Evolutionary conservation across 2,329 filamentous ascomycete species (phyloP).

Genomic region (Clarireedia sp.): DNA sequence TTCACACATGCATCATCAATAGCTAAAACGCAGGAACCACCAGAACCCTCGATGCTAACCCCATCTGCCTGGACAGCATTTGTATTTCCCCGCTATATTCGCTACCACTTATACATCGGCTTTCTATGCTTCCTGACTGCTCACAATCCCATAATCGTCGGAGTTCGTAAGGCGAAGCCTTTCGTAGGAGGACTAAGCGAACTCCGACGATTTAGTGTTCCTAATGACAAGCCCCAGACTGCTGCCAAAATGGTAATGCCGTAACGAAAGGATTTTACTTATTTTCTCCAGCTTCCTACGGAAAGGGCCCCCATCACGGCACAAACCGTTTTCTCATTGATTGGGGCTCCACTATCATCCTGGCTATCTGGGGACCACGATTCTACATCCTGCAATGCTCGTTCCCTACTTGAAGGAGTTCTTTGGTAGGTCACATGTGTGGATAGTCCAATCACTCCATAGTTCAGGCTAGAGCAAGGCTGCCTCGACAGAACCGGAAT

Average conservation of each 20-base stretch:
- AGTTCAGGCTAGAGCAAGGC: conserved; percentile 12
- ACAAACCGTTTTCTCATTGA: not conserved
- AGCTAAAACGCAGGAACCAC: not conserved
- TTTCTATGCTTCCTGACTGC: not conserved
- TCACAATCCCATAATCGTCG: not conserved
- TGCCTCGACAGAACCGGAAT: conserved; percentile 15
- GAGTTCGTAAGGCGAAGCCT: too few species aligned
- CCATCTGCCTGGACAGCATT: not conserved
- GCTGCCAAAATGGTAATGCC: not conserved
- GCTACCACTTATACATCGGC: not conserved
- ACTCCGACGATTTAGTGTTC: too few species aligned
- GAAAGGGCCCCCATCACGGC: conserved; percentile 1
- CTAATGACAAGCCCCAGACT: not conserved
- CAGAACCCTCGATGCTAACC: not conserved
- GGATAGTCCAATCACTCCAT: conserved; percentile 13
- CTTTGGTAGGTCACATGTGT: conserved; percentile 14
- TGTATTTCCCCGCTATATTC: not conserved
- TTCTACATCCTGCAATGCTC: not conserved
- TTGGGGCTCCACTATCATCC: conserved; percentile 3
- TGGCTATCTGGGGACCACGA: conserved; percentile 1
- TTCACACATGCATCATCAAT: too few species aligned
- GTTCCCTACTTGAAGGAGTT: conserved; percentile 1
- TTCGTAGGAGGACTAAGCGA: too few species aligned
- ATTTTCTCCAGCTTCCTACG: not conserved
- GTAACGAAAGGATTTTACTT: not conserved